These are phyloP conservation scores for Candida glucosophila DNA, from an alignment of 1,139 yeast species.

Conservation along the genomic window DNA sequence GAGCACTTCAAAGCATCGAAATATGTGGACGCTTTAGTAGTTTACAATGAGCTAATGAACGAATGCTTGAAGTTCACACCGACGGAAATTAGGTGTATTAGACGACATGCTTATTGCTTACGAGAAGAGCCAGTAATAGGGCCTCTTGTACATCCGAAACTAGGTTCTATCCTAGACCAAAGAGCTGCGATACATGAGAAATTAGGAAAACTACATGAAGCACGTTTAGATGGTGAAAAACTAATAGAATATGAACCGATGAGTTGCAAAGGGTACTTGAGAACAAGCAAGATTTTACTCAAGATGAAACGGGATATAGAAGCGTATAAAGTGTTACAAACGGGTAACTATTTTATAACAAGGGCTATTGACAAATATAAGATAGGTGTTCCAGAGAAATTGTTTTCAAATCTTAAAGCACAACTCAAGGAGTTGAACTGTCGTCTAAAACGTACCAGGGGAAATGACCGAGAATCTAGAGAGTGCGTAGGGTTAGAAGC, in stretches of 20 bases:
- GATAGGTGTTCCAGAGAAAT: constrained; percentile 18
- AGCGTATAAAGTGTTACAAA: constrained; percentile 35
- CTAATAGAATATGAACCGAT: constrained; percentile 42
- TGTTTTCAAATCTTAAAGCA: constrained; percentile 16
- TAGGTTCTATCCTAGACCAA: constrained; percentile 31
- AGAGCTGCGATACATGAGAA: constrained; percentile 56
- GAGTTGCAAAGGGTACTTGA: constrained; percentile 51
- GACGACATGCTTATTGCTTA: constrained; percentile 12
- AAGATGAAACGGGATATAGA: constrained; percentile 21
- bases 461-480: constrained; percentile 2
- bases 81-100: constrained; percentile 10
- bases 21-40: constrained; percentile 19
- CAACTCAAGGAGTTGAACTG: constrained; percentile 18
- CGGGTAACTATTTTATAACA: constrained; percentile 30
- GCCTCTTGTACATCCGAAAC: constrained; percentile 16
- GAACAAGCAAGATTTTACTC: constrained; percentile 40
- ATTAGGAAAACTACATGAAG: constrained; percentile 26
- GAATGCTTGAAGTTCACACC: constrained; percentile 10
- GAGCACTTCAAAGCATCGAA: constrained; percentile 23
- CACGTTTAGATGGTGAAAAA: constrained; percentile 37
- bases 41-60: constrained; percentile 13
- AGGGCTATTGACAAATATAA: constrained; percentile 16
- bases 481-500: too few species aligned
- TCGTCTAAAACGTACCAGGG: constrained; percentile 11
- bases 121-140: constrained; percentile 21